Percentiles rank a stretch among this genome's conserved stretches.
Evolutionary conservation across 192 early-diverging fungal genomes (phyloP).

Genomic region (Backusella luteola): DNA sequence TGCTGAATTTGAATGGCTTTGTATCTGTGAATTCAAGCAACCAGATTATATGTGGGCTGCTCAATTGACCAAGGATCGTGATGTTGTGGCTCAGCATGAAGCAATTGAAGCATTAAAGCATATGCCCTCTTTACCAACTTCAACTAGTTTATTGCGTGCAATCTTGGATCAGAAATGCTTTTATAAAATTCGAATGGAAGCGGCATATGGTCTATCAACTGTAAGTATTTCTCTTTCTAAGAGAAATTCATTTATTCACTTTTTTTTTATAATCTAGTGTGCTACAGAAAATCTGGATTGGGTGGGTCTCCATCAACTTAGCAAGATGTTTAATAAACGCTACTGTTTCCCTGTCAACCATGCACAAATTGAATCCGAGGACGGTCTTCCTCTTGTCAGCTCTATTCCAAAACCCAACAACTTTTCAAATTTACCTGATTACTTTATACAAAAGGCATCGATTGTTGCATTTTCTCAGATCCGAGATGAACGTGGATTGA

Average conservation of each 20-base stretch:
- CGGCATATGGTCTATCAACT: slow-evolving; percentile 67
- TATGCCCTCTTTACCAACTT: slow-evolving; percentile 62
- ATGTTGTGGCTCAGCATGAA: slow-evolving; percentile 91
- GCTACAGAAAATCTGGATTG: slow-evolving; percentile 55
- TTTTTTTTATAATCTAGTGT: slow-evolving; percentile 27
- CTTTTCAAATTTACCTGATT: slow-evolving; percentile 84
- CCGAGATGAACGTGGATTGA: slow-evolving; percentile 60
- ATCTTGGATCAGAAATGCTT: slow-evolving; percentile 78
- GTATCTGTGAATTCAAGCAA: slow-evolving; percentile 82
- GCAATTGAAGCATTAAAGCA: slow-evolving; percentile 67
- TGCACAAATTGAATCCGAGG: neutral
- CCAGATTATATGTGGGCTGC: slow-evolving; percentile 95
- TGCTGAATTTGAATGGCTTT: slow-evolving; percentile 93
- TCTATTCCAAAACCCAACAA: slow-evolving; percentile 85
- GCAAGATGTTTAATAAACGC: slow-evolving; percentile 69
- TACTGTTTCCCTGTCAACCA: slow-evolving; percentile 58
- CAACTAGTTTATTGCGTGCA: slow-evolving; percentile 73
- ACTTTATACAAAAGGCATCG: slow-evolving; percentile 87
- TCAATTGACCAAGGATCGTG: slow-evolving; percentile 84
- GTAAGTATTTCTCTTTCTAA: slow-evolving; percentile 18
- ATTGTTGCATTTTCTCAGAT: slow-evolving; percentile 71
- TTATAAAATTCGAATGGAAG: slow-evolving; percentile 85
- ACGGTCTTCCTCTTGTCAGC: slow-evolving; percentile 40
- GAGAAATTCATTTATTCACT: neutral
- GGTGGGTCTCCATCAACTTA: slow-evolving; percentile 72